Evolutionary conservation across 2,329 filamentous ascomycete genomes (phyloP).

Genomic region (Raffaelea ambrosiae): DNA sequence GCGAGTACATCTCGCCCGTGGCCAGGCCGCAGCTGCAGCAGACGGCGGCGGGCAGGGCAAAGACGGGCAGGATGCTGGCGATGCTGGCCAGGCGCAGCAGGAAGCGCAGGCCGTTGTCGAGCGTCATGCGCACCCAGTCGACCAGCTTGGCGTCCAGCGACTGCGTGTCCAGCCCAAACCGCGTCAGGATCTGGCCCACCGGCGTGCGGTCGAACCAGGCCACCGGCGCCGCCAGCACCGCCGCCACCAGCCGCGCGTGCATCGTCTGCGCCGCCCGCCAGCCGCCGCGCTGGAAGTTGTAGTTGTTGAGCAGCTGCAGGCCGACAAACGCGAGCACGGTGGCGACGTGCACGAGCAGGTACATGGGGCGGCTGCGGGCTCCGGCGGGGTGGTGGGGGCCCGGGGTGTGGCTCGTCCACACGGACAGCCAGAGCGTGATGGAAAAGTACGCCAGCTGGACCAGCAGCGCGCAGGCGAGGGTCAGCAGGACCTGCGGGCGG

Average conservation of each 20-base stretch:
- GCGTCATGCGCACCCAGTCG: slow-evolving; percentile 4
- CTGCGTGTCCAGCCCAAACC: slow-evolving; percentile 90
- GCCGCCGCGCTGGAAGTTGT: slow-evolving; percentile 43
- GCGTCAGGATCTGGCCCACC: slow-evolving; percentile 84
- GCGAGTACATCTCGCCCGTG: slow-evolving; percentile 35
- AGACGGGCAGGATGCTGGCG: slow-evolving; percentile 33
- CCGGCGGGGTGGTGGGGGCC: not conserved
- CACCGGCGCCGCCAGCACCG: slow-evolving; percentile 77
- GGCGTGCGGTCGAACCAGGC: slow-evolving; percentile 84
- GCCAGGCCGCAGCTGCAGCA: slow-evolving; percentile 27
- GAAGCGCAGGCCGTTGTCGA: slow-evolving; percentile 3
- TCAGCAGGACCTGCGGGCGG: slow-evolving; percentile 6
- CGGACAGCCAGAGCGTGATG: slow-evolving; percentile 15
- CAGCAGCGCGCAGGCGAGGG: slow-evolving; percentile 11
- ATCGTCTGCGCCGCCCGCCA: slow-evolving; percentile 63
- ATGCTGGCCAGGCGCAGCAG: slow-evolving; percentile 27
- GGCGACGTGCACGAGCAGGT: slow-evolving; percentile 3
- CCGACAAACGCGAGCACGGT: not conserved
- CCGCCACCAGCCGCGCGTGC: slow-evolving; percentile 64
- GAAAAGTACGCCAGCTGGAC: slow-evolving; percentile 16
- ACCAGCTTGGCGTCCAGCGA: slow-evolving; percentile 50
- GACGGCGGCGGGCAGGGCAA: slow-evolving; percentile 30
- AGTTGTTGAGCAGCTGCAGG: slow-evolving; percentile 12
- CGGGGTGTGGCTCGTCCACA: slow-evolving; percentile 8
- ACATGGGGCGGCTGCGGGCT: not conserved